Evolutionary conservation across 768 basidiomycete species (phyloP).

Genomic region (Tricholoma hemisulphureum): DNA sequence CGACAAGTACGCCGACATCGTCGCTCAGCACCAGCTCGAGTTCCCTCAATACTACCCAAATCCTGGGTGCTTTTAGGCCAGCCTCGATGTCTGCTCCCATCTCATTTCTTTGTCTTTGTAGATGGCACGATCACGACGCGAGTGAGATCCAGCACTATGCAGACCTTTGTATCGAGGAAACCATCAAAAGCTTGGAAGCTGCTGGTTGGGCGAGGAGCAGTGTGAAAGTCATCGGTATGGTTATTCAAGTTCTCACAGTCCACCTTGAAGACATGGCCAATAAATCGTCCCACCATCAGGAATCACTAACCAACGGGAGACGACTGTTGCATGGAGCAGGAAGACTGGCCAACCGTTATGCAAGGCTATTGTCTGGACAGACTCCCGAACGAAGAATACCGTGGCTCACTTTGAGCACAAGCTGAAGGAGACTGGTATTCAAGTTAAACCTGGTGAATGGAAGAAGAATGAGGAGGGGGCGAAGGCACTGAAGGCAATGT

Average conservation of each 20-base stretch:
- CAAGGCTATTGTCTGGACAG: conserved; percentile 93
- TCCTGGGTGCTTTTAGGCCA: conserved; percentile 57
- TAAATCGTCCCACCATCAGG: conserved; percentile 40
- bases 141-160: conserved; percentile 76
- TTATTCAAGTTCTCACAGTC: conserved; percentile 12
- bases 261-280: conserved; percentile 9
- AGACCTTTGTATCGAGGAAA: conserved; percentile 70
- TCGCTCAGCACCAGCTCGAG: conserved; percentile 88
- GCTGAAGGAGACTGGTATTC: conserved; percentile 70
- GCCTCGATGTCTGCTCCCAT: not conserved
- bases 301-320: conserved; percentile 97
- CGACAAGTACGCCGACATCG: conserved; percentile 80
- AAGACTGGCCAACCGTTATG: conserved; percentile 87
- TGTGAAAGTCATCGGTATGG: conserved; percentile 88
- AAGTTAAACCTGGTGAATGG: conserved; percentile 62
- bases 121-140: conserved; percentile 97
- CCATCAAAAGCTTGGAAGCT: conserved; percentile 66
- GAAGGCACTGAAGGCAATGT: conserved; percentile 67
- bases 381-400: conserved; percentile 84
- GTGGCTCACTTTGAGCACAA: conserved; percentile 80
- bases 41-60: conserved; percentile 92
- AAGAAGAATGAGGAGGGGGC: conserved; percentile 71
- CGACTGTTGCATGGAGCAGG: conserved; percentile 90
- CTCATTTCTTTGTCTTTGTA: conserved; percentile 24
- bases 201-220: conserved; percentile 77